Evolutionary conservation across 2,329 filamentous ascomycete species (phyloP), one percentile per base, ranked within the genome.

Genomic region (Cadophora malorum): DNA sequence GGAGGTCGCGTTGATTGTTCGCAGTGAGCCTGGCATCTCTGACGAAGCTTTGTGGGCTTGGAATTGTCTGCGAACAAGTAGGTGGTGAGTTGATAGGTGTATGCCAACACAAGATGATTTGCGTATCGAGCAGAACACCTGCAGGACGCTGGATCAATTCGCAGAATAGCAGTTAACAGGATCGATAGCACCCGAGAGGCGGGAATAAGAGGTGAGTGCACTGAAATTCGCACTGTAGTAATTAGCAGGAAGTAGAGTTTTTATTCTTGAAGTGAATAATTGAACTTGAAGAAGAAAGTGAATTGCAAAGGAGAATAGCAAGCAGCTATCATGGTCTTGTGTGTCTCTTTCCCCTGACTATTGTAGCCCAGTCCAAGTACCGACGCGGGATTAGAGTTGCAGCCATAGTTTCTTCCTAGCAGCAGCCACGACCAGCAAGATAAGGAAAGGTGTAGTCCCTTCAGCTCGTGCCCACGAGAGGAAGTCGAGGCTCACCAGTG

Each of bases 1-100:
- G 21, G 66, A 65, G n/a, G 67, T 71, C 55, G 66, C 66, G 50
- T 71, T 67, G 41, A 70, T 56, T 16, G 67, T 63, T 61, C 67
- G 61, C 4, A 70, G 16, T 4, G 69, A 67, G 58, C 63, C 58
- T 52, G 65, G 67, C 67, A 70, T 70, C 23, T 67, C 66, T 52
- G 21, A 19, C 49, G n/a, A 28, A 21, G 16, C 23, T 50, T 47
- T 38, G 33, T 38, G 14, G 25, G 41, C 12, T 49, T 41, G 12
- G 4, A 53, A 53, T 31, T 25, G 31, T 21, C 4, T 35, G 61
- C 33, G 14, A 33, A 25, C 10, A 14, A 23, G 61, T 21, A 50
- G 28, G 23, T 41, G 60, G 12, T 63, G 47, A 25, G 25, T 45
- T 4, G 16, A 21, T 55, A 6, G 12, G 10, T 41, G 49, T 41